Percentiles rank a stretch among this genome's conserved stretches.
phyloP scores from a whole-genome alignment of 208 protist species.

The Histomonas meleagridis region DNA sequence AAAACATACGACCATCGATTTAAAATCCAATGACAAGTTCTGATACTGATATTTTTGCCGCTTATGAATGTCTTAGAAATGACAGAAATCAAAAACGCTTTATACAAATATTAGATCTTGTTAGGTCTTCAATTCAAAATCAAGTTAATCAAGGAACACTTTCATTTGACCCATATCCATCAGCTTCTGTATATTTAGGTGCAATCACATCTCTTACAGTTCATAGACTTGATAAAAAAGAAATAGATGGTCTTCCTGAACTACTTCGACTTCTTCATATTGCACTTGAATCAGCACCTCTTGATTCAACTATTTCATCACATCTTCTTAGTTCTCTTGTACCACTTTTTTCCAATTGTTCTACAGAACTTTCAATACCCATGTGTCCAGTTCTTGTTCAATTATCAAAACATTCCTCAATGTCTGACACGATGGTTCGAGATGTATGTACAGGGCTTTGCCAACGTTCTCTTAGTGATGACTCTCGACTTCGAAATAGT shows the following conservation, averaged over 20 bases:
- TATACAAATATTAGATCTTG: background rate
- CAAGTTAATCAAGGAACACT: background rate
- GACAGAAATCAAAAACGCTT: background rate
- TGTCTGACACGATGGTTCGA: background rate
- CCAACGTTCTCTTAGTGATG: background rate
- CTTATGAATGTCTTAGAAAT: slow-evolving; percentile 3
- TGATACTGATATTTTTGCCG: background rate
- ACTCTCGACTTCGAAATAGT: background rate
- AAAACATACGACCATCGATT: too few species aligned
- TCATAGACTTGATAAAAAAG: background rate
- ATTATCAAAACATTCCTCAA: background rate
- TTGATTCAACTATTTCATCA: background rate
- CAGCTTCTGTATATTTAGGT: background rate
- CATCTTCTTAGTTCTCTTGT: background rate
- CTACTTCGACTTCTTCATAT: background rate
- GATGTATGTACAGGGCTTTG: background rate
- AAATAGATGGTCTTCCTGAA: background rate
- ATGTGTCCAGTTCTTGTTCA: background rate
- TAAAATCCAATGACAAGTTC: background rate
- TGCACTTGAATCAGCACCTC: background rate
- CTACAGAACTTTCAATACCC: background rate
- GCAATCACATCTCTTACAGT: background rate
- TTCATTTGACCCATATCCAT: background rate
- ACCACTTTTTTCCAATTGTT: background rate
- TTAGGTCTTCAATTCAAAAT: background rate